A percentile compares a stretch with the other conserved stretches of the same genome.
Evolutionary conservation across 1,139 yeast genomes (phyloP).

Genomic region (Meyerozyma carpophila): DNA sequence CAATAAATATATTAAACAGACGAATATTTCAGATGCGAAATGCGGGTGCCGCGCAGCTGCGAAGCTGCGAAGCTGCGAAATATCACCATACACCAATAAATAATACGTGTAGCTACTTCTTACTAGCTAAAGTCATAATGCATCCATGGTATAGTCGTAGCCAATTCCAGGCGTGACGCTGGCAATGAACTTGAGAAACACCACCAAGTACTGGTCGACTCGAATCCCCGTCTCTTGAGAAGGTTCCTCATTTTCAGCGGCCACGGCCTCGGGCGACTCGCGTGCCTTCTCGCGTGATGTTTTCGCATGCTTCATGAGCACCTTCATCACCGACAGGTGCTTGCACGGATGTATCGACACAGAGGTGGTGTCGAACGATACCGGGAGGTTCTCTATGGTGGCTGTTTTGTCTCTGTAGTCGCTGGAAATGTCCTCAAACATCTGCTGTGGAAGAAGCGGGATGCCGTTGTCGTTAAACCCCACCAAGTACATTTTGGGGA

Average conservation of each 20-base stretch:
- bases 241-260: conserved; percentile 9
- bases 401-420: conserved; percentile 96
- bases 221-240: conserved; percentile 40
- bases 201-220: conserved; percentile 85
- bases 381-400: conserved; percentile 90
- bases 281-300: background rate
- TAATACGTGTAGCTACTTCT: no score
- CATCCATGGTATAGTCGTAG: conserved; percentile 95
- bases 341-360: conserved; percentile 96
- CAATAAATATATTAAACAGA: no score
- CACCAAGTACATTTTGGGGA: conserved; percentile 88
- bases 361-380: conserved; percentile 68
- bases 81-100: no score
- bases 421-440: conserved; percentile 90
- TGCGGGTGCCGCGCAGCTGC: background rate
- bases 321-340: conserved; percentile 92
- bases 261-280: conserved; percentile 6
- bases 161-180: conserved; percentile 98
- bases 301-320: conserved; percentile 59
- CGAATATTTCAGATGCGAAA: background rate
- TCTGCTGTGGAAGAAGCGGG: conserved; percentile 80
- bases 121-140: conserved; percentile 35
- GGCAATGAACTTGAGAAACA: conserved; percentile 88
- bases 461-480: conserved; percentile 83
- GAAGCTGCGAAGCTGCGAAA: background rate